Evolutionary conservation across 441 rosid genomes (phyloP).

Genomic region (Arabidopsis lyrata): DNA sequence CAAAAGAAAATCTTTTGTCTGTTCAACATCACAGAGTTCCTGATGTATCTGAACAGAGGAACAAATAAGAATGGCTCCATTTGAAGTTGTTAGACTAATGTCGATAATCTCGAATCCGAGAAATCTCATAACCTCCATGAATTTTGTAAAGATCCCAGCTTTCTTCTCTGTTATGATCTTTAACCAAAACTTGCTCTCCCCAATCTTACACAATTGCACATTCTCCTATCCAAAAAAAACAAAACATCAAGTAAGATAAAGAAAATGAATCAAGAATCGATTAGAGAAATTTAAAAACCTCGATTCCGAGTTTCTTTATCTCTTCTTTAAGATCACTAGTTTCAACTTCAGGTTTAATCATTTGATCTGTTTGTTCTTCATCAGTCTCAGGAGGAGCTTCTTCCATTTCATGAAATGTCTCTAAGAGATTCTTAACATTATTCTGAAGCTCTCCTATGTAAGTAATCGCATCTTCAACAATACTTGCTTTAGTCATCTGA

Average conservation of each 20-base stretch:
- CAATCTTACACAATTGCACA: conserved; percentile 58
- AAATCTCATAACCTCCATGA: conserved; percentile 61
- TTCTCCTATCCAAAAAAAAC: conserved; percentile 52
- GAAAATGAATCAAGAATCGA: conserved; percentile 4
- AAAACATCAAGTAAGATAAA: neutral
- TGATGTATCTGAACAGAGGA: conserved; percentile 69
- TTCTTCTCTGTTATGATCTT: conserved; percentile 69
- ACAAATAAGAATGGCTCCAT: conserved; percentile 62
- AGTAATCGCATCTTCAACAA: conserved; percentile 80
- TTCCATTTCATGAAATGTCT: conserved; percentile 66
- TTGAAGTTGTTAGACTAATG: conserved; percentile 56
- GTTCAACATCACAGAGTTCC: conserved; percentile 53
- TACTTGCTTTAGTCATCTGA: conserved; percentile 84
- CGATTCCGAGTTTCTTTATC: conserved; percentile 53
- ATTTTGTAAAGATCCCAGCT: conserved; percentile 57
- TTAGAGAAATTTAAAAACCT: conserved; percentile 50
- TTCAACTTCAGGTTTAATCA: conserved; percentile 28
- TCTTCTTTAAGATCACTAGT: conserved; percentile 48
- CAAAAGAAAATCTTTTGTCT: conserved; percentile 53
- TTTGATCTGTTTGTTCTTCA: conserved; percentile 28
- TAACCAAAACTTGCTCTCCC: conserved; percentile 66
- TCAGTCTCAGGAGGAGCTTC: conserved; percentile 37
- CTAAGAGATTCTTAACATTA: conserved; percentile 53
- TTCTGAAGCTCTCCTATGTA: conserved; percentile 70
- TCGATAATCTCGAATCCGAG: conserved; percentile 68